phyloP scores from a whole-genome alignment of 768 basidiomycete genomes.

The Cubamyces lactineus region DNA sequence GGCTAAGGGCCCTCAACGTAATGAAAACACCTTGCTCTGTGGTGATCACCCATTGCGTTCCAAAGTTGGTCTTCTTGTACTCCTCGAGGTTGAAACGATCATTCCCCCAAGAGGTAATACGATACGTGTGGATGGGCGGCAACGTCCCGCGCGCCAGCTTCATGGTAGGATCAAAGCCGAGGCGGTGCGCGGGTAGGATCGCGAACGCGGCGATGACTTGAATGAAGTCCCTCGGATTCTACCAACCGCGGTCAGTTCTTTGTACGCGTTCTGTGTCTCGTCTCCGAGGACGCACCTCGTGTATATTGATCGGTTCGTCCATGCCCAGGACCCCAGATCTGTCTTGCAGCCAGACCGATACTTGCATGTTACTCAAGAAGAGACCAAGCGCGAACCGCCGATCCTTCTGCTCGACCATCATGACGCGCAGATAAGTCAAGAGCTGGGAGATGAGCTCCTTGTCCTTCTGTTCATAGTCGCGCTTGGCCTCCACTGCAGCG shows the following conservation, averaged over 20 bases:
- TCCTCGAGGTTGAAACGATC: not conserved
- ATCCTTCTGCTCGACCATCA: conserved; percentile 1
- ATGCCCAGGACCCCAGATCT: not conserved
- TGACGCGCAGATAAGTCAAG: not conserved
- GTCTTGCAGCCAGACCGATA: conserved; percentile 1
- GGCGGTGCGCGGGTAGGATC: not conserved
- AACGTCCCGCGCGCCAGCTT: not conserved
- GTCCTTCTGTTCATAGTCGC: not conserved
- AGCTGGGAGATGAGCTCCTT: not conserved
- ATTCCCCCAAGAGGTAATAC: not conserved
- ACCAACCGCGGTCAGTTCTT: not conserved
- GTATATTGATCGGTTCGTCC: not conserved
- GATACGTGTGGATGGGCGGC: not conserved
- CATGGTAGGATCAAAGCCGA: not conserved
- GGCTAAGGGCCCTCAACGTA: not conserved
- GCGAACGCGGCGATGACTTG: not conserved
- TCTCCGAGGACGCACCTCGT: not conserved
- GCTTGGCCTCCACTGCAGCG: not conserved
- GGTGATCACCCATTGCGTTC: not conserved
- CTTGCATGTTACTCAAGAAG: not conserved
- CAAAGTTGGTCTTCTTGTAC: not conserved
- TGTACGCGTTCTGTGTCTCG: too few relatives aligned
- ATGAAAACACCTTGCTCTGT: not conserved
- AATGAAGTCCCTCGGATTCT: not conserved
- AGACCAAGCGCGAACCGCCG: not conserved